phyloP scores from a whole-genome alignment of 148 eudicot species.

The Rhododendron molle region DNA sequence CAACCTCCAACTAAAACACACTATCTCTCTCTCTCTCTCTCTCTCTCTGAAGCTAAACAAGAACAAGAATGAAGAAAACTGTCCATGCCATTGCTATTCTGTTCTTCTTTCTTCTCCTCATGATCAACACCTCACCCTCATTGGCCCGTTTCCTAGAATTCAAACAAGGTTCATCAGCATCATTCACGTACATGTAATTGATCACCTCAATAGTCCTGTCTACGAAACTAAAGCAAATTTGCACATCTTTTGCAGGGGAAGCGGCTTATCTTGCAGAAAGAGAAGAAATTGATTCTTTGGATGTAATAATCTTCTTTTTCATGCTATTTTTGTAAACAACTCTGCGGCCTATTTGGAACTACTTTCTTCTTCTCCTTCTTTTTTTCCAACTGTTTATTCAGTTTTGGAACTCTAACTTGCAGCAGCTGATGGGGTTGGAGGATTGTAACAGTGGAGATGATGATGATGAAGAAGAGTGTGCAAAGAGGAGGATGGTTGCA shows the following conservation, averaged over 20 bases:
- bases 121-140: not conserved
- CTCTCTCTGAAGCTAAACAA: not conserved
- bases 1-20: constrained; percentile 6
- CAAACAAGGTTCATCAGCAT: not conserved
- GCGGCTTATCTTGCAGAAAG: constrained; percentile 8
- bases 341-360: not conserved
- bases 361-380: not conserved
- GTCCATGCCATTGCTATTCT: not conserved
- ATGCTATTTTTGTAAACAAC: not conserved
- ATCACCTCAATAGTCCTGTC: not conserved
- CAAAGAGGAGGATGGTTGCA: constrained; percentile 39
- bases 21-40: not conserved
- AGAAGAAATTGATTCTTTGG: constrained; percentile 19
- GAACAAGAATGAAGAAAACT: constrained; percentile 24
- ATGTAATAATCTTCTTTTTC: constrained; percentile 30
- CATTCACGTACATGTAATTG: not conserved
- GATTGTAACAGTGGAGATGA: constrained; percentile 34
- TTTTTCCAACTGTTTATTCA: not conserved
- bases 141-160: constrained; percentile 2
- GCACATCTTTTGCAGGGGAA: constrained; percentile 3
- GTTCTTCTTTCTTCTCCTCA: constrained; percentile 1
- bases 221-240: constrained; percentile 10
- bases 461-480: constrained; percentile 31
- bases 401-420: constrained; percentile 2
- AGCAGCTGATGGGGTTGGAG: constrained; percentile 46